Evolutionary conservation across 768 basidiomycete species (phyloP), one percentile per base, ranked within the genome.

Genomic region (Phylloporus sp.): DNA sequence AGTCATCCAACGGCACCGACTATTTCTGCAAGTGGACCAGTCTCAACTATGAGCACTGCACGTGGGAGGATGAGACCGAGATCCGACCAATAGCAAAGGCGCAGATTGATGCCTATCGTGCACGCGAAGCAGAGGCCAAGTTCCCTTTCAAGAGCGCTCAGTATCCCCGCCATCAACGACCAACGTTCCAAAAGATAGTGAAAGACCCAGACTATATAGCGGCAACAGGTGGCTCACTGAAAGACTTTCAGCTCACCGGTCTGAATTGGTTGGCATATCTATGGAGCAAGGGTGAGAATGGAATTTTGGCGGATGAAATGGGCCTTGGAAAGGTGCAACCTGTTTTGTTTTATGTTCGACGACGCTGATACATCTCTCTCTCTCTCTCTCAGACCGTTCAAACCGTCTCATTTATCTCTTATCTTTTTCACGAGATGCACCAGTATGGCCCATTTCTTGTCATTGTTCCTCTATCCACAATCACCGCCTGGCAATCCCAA

Each of bases 301-400:
- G 97, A 18, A 97, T 99, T 53, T 74, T 99, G 31, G 97, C 97
- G 1, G 97, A 99, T 64, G 97, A 99, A 79, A 99, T 98, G 97
- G 97, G 97, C 67, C 86, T 99, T 23, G 97, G 97, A 48, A 99
- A 99, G 82, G 80, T 88, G 41, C 55, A 47, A 59, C 18, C 24
- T 24, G 28, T n/a, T 10, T 26, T 50, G 16, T 32, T 27, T 16
- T 53, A 43, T 6, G 31, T 31, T 39, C 58, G 22, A 40, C 58
- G 51, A 18, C 52, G n/a, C 53, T 62, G 45, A 63, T 47, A n/a
- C 15, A 11, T 15, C 55, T 35, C 36, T 11, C 32, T 3, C 54
- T 15, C 13, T 15, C 55, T 35, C 36, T 11, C 32, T 3, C 54
- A 92, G 88, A 92, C 90, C 18, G 95, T 99, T 7, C 97, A 99